These are phyloP conservation scores for Kodamaea kaohsiungensis DNA, from an alignment of 805 yeast genomes.

Conservation along the genomic window DNA sequence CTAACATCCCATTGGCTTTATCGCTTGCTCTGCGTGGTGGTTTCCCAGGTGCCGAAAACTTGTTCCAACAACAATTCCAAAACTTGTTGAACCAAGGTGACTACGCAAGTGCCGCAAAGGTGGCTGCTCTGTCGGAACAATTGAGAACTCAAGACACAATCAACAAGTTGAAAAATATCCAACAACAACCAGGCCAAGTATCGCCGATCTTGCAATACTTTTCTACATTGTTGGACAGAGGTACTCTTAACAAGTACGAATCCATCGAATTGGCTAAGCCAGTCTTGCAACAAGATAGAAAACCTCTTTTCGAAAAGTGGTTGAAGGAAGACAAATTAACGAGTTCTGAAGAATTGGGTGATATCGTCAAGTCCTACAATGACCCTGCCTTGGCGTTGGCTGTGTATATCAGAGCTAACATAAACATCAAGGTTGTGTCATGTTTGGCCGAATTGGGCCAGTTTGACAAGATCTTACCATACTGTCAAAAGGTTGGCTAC, in stretches of 20 bases:
- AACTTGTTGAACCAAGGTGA: constrained; percentile 80
- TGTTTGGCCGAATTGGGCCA: constrained; percentile 94
- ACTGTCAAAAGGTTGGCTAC: constrained; percentile 85
- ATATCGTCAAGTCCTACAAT: constrained; percentile 78
- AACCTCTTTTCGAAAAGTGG: constrained; percentile 94
- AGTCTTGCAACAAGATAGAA: constrained; percentile 91
- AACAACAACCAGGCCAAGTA: constrained; percentile 90
- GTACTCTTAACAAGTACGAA: constrained; percentile 90
- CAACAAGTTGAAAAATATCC: constrained; percentile 84
- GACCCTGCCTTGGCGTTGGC: constrained; percentile 87
- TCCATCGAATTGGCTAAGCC: constrained; percentile 94
- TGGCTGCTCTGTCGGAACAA: constrained; percentile 93
- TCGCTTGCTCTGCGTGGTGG: constrained; percentile 94
- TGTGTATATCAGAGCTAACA: constrained; percentile 80
- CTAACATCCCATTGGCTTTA: constrained; percentile 84
- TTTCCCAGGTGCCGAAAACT: constrained; percentile 93
- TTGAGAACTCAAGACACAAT: constrained; percentile 94
- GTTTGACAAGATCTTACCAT: constrained; percentile 93
- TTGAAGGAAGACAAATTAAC: constrained; percentile 92
- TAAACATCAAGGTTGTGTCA: constrained; percentile 86
- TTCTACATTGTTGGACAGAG: constrained; percentile 87
- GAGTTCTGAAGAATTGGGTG: constrained; percentile 97
- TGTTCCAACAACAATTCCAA: constrained; percentile 90
- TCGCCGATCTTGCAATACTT: constrained; percentile 94
- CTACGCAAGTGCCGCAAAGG: constrained; percentile 89